Evolutionary conservation across 2,329 filamentous ascomycete genomes (phyloP).

Genomic region (Bipolaris sorokiniana): DNA sequence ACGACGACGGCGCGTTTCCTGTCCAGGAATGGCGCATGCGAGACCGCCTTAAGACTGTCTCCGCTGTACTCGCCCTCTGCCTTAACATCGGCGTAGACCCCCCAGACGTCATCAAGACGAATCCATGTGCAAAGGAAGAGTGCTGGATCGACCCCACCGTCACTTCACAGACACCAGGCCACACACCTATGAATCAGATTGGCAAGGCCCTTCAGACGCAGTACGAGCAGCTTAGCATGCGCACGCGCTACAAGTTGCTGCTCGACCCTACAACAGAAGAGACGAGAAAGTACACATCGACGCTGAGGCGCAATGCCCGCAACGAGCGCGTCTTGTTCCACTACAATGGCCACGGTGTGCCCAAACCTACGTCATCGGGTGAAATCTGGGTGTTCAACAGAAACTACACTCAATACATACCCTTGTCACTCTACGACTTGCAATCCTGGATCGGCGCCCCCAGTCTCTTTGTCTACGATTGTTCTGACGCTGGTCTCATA

Average conservation of each 20-base stretch:
- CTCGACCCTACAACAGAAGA: constrained; percentile 96
- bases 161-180: constrained; percentile 70
- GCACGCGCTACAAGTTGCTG: constrained; percentile 97
- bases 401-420: constrained; percentile 98
- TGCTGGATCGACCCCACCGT: constrained; percentile 94
- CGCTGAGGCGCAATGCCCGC: constrained; percentile 87
- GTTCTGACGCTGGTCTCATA: constrained; percentile 94
- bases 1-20: constrained; percentile 57
- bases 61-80: constrained; percentile 90
- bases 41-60: constrained; percentile 94
- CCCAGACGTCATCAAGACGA: constrained; percentile 95
- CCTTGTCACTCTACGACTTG: constrained; percentile 91
- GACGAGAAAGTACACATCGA: constrained; percentile 94
- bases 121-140: constrained; percentile 89
- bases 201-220: constrained; percentile 95
- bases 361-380: constrained; percentile 90
- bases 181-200: constrained; percentile 89
- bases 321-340: constrained; percentile 97
- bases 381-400: constrained; percentile 99
- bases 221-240: constrained; percentile 92
- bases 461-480: constrained; percentile 97
- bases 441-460: constrained; percentile 96
- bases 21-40: constrained; percentile 97
- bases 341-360: constrained; percentile 97
- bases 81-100: constrained; percentile 98